Evolutionary conservation across 2,329 filamentous ascomycete genomes (phyloP).

Genomic region (Daldinia eschscholtzii): DNA sequence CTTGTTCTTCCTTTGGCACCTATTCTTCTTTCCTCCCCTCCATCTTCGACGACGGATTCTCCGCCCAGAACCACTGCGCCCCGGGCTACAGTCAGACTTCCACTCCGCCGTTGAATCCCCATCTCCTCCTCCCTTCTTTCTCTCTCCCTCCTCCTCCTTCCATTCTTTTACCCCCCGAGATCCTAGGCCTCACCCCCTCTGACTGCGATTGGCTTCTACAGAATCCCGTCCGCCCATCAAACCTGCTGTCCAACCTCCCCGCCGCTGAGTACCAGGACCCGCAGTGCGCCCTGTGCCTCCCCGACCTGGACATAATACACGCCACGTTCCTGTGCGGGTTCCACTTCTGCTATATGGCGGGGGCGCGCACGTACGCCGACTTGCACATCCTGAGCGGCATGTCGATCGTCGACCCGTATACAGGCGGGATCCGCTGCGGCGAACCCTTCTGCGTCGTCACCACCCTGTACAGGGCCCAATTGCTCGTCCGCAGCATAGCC

Average conservation of each 20-base stretch:
- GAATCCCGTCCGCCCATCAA: neutral
- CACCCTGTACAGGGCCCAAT: too few species aligned
- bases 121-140: too few species aligned
- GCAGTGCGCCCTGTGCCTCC: neutral
- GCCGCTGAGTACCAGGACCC: neutral
- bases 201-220: neutral
- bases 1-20: too few species aligned
- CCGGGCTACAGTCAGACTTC: too few species aligned
- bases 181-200: neutral
- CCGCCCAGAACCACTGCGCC: too few species aligned
- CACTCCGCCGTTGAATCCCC: too few species aligned
- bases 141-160: too few species aligned
- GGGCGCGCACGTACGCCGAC: neutral
- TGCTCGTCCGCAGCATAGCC: neutral
- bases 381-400: neutral
- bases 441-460: too few species aligned
- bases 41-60: too few species aligned
- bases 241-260: neutral
- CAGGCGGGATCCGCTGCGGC: neutral
- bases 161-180: neutral
- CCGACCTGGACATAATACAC: neutral
- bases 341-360: neutral
- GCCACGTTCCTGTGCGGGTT: neutral
- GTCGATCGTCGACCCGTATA: fast-evolving
- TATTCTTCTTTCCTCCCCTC: too few species aligned